A percentile compares a stretch with the other conserved stretches of the same genome.
These are phyloP conservation scores for Melanomma pulvis-pyrius DNA, from an alignment of 495 filamentous ascomycete species.

Conservation along the genomic window DNA sequence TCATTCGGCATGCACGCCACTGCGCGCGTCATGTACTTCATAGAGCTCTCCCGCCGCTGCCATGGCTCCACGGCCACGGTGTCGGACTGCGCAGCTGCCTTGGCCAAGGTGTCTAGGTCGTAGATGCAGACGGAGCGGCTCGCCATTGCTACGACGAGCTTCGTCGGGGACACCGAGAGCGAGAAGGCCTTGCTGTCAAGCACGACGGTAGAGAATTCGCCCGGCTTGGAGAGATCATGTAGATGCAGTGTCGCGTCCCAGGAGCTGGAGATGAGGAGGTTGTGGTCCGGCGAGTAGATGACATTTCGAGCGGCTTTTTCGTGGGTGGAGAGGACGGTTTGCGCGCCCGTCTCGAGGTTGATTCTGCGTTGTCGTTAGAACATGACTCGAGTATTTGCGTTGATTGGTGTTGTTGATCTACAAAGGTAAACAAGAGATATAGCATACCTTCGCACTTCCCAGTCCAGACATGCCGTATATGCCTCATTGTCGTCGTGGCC, in stretches of 20 bases:
- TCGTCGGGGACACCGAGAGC: slow-evolving; percentile 75
- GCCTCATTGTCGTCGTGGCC: slow-evolving; percentile 78
- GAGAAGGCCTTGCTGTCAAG: slow-evolving; percentile 88
- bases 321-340: slow-evolving; percentile 78
- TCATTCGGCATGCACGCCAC: slow-evolving; percentile 97
- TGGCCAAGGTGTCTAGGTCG: slow-evolving; percentile 70
- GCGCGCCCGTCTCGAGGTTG: slow-evolving; percentile 69
- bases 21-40: slow-evolving; percentile 94
- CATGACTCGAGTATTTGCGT: slow-evolving; percentile 52
- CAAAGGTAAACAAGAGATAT: not conserved
- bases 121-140: slow-evolving; percentile 89
- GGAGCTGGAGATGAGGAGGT: slow-evolving; percentile 80
- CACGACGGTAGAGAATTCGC: slow-evolving; percentile 56
- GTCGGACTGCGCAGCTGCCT: slow-evolving; percentile 54
- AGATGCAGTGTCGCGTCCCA: slow-evolving; percentile 93
- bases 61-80: slow-evolving; percentile 69
- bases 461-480: slow-evolving; percentile 83
- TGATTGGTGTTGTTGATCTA: not conserved
- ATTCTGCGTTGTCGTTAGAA: slow-evolving; percentile 55
- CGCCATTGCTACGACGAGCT: slow-evolving; percentile 95
- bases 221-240: slow-evolving; percentile 59
- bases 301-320: slow-evolving; percentile 76
- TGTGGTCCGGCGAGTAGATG: slow-evolving; percentile 74
- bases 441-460: slow-evolving; percentile 62
- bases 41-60: slow-evolving; percentile 85